Evolutionary conservation across 148 eudicot species (phyloP).

Genomic region (Polygonum aviculare): DNA sequence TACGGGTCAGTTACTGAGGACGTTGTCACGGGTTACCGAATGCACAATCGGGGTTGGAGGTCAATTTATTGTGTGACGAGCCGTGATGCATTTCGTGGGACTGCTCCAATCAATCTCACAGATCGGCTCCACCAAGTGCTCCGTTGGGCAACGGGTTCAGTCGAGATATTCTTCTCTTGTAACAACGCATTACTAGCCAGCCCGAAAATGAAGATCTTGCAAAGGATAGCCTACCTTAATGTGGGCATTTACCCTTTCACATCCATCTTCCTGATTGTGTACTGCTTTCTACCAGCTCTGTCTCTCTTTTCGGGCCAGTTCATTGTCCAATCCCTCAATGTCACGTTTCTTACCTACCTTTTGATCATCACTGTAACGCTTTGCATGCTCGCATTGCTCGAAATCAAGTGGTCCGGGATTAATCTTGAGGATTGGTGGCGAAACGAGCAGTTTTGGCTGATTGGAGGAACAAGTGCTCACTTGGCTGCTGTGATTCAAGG

Average conservation of each 20-base stretch:
- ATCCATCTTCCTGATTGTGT: conserved; percentile 71
- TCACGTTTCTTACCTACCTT: conserved; percentile 77
- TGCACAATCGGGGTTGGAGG: conserved; percentile 94
- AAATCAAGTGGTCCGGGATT: conserved; percentile 86
- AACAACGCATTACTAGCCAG: conserved; percentile 85
- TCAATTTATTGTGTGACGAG: conserved; percentile 80
- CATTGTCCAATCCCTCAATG: conserved; percentile 68
- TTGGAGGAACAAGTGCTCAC: conserved; percentile 94
- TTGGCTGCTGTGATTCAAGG: conserved; percentile 91
- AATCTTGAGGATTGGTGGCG: conserved; percentile 91
- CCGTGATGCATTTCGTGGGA: conserved; percentile 87
- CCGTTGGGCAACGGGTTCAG: conserved; percentile 95
- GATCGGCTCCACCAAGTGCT: conserved; percentile 92
- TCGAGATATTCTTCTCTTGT: conserved; percentile 85
- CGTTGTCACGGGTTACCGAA: conserved; percentile 87
- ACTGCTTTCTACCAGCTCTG: conserved; percentile 85
- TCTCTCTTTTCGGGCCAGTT: conserved; percentile 96
- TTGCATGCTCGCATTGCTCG: conserved; percentile 59
- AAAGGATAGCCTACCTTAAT: conserved; percentile 80
- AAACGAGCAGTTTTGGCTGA: conserved; percentile 91
- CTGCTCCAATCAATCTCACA: conserved; percentile 87
- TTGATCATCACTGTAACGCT: conserved; percentile 58
- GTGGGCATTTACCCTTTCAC: conserved; percentile 92
- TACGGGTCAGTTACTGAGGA: conserved; percentile 94
- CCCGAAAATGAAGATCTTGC: conserved; percentile 74